phyloP scores from a whole-genome alignment of 106 monocot genomes.

The Dioscorea zingiberensis region DNA sequence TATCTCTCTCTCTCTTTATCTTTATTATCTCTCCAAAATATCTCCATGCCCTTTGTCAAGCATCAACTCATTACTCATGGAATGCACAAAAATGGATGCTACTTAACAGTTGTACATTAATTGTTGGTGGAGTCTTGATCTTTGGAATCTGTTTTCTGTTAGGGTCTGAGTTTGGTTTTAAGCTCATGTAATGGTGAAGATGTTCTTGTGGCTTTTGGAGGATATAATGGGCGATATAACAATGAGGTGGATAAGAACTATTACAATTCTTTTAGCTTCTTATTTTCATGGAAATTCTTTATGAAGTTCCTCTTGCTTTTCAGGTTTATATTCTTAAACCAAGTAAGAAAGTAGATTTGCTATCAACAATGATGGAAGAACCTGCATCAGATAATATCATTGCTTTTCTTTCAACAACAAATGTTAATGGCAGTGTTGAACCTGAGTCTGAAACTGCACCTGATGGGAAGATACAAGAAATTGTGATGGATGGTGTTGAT shows the following conservation, averaged over 20 bases:
- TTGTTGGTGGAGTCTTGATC: not conserved
- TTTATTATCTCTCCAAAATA: too few relatives aligned
- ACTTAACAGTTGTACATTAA: not conserved
- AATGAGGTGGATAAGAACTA: constrained; percentile 53
- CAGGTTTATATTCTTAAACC: constrained; percentile 82
- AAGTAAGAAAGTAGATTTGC: constrained; percentile 44
- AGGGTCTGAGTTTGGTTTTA: constrained; percentile 84
- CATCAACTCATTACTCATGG: too few relatives aligned
- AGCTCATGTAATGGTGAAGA: constrained; percentile 76
- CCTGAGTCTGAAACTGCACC: constrained; percentile 49
- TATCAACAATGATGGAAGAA: constrained; percentile 27
- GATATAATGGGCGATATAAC: constrained; percentile 90
- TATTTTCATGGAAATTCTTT: not conserved
- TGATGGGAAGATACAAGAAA: constrained; percentile 61
- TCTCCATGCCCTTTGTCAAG: too few relatives aligned
- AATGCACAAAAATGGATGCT: too few relatives aligned
- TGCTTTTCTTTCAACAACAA: constrained; percentile 23
- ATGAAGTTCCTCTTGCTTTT: not conserved
- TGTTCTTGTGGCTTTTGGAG: constrained; percentile 90
- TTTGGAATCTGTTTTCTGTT: not conserved
- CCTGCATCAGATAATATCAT: constrained; percentile 10
- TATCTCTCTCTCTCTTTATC: too few relatives aligned
- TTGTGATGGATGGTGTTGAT: constrained; percentile 47
- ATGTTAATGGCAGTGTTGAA: constrained; percentile 38
- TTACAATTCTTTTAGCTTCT: not conserved